phyloP scores from a whole-genome alignment of 208 protist genomes.

The Plasmodiophora brassicae region DNA sequence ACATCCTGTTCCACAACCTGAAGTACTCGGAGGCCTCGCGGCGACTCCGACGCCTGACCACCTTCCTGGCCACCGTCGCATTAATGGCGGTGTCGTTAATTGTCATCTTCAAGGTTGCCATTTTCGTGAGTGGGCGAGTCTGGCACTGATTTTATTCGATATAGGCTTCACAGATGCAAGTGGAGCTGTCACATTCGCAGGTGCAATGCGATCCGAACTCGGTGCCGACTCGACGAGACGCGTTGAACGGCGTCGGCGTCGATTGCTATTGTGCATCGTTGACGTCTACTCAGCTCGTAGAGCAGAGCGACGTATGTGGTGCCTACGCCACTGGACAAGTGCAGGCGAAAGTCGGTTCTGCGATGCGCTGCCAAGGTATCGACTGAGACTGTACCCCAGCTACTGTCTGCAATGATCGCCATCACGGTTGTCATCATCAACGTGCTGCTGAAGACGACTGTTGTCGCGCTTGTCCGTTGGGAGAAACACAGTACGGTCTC shows the following conservation, averaged over 20 bases:
- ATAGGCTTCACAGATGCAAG: slow-evolving; percentile 5
- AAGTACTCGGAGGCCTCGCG: neutral
- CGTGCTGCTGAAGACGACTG: neutral
- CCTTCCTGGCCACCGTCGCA: neutral
- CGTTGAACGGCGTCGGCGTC: neutral
- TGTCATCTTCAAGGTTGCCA: neutral
- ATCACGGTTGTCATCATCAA: neutral
- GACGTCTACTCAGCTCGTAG: neutral
- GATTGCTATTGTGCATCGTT: neutral
- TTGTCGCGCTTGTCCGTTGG: neutral
- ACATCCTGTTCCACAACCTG: slow-evolving; percentile 26
- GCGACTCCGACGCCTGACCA: neutral
- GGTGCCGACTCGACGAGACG: no score
- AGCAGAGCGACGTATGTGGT: neutral
- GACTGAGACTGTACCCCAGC: neutral
- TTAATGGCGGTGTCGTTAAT: neutral
- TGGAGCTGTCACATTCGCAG: no score
- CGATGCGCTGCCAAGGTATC: neutral
- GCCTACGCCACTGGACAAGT: neutral
- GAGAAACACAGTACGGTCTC: neutral
- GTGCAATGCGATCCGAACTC: no score
- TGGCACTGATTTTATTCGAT: neutral
- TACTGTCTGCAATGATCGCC: neutral
- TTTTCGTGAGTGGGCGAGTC: neutral
- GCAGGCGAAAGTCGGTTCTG: neutral